Evolutionary conservation across 2,329 filamentous ascomycete genomes (phyloP), one percentile per base, ranked within the genome.

Genomic region (Alternaria ethzedia): DNA sequence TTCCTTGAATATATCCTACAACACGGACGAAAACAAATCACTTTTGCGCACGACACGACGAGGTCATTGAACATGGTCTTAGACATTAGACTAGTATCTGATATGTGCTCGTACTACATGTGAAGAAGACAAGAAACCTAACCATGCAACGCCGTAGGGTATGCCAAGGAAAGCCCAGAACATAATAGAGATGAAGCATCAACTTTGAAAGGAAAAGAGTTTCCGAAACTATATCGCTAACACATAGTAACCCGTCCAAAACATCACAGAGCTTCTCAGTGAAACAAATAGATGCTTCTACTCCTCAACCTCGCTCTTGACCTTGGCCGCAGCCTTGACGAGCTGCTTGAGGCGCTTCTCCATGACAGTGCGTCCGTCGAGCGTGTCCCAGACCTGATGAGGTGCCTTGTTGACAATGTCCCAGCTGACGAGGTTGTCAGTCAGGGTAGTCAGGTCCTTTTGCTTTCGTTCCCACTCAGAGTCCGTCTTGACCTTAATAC

Each of bases 391-490:
- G 0, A 98, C 90, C 77, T 94, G 87, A 78, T 97, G 93, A 6
- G 94, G 92, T 4, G 94, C 94, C 66, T 90, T 87, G 61, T 91
- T 88, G 11, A 97, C 93, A 56, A 97, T 87, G 78, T 97, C 93
- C 94, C 95, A 99, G 43, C 87, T 84, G 61, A 91, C 79, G 55
- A 98, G 82, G 51, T 94, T 93, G 56, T 90, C 86, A 1, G 95
- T 97, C 69, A 98, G 83, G 63, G 86, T 88, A 8, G 90, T 94
- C 65, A 97, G 81, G 74, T 97, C 94, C 70, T 92, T 86, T 83
- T 99, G 96, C 79, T 93, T 94, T 67, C 87, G 83, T 77, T 91
- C 90, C 96, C 96, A 99, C 59, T 88, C 85, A 50, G 84, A 82
- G 76, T 92, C 90, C 52, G 81, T 84, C 61, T 88, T 86, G 58